phyloP scores from a whole-genome alignment of 257 asterid species.

The Marsdenia floribunda region DNA sequence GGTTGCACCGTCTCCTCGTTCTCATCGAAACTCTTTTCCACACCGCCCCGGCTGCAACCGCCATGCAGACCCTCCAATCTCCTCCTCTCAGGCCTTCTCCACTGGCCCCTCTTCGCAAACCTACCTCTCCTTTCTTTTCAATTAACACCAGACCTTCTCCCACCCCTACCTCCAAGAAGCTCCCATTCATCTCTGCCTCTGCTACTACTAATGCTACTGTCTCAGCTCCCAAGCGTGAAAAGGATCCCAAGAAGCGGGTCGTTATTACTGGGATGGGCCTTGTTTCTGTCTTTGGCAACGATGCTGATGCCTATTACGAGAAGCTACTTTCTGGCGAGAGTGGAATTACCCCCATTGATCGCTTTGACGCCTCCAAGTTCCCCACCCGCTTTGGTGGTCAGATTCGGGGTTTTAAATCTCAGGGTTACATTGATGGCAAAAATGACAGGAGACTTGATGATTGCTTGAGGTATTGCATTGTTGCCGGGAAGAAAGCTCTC shows the following conservation, averaged over 20 bases:
- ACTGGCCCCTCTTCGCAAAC: constrained; percentile 35
- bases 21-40: constrained; percentile 19
- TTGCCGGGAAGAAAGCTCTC: constrained; percentile 52
- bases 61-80: constrained; percentile 38
- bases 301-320: constrained; percentile 41
- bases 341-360: constrained; percentile 44
- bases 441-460: constrained; percentile 55
- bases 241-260: constrained; percentile 50
- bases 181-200: constrained; percentile 27
- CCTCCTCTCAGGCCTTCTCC: constrained; percentile 36
- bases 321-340: constrained; percentile 47
- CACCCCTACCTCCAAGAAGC: constrained; percentile 13
- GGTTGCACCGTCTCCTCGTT: constrained; percentile 7
- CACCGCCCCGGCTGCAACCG: too few species aligned
- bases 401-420: constrained; percentile 46
- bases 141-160: constrained; percentile 20
- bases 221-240: constrained; percentile 41
- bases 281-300: constrained; percentile 56
- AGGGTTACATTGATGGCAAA: constrained; percentile 56
- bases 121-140: constrained; percentile 15
- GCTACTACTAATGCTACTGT: constrained; percentile 16
- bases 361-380: constrained; percentile 52
- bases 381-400: constrained; percentile 57
- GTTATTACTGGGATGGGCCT: constrained; percentile 56
- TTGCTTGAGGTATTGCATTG: constrained; percentile 49